These are phyloP conservation scores for Chrysochromulina parva DNA, from an alignment of 78 protist species.

Conservation along the genomic window DNA sequence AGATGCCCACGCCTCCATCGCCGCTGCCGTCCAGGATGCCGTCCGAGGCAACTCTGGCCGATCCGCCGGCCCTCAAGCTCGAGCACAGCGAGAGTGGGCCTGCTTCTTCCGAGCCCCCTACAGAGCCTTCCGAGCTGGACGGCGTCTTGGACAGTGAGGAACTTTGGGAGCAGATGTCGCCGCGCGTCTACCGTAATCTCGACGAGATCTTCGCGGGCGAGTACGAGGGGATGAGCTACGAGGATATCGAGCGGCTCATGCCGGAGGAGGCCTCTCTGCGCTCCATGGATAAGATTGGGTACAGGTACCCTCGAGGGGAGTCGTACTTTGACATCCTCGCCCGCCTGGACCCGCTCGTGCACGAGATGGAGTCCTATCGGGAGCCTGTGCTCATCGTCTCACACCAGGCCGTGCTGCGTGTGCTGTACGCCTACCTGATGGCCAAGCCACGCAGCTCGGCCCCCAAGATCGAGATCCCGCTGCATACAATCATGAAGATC, in stretches of 20 bases:
- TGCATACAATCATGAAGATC: not conserved
- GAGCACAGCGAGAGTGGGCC: too few relatives aligned
- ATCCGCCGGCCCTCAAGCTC: too few relatives aligned
- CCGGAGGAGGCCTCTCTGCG: constrained; percentile 81
- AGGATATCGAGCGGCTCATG: constrained; percentile 65
- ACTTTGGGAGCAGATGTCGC: not conserved
- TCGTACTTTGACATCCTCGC: constrained; percentile 73
- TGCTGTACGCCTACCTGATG: not conserved
- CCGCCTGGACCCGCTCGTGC: constrained; percentile 4
- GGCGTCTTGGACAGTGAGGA: not conserved
- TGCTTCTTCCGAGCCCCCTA: too few relatives aligned
- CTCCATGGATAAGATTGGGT: constrained; percentile 70
- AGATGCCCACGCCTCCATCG: too few relatives aligned
- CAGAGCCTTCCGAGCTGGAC: too few relatives aligned
- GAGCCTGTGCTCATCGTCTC: not conserved
- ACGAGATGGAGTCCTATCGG: not conserved
- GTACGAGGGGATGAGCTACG: constrained; percentile 92
- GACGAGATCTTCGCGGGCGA: constrained; percentile 93
- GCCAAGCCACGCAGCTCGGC: not conserved
- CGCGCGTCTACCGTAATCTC: constrained; percentile 38
- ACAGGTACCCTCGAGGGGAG: constrained; percentile 93
- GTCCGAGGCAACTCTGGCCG: too few relatives aligned
- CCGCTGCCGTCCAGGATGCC: too few relatives aligned
- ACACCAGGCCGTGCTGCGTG: constrained; percentile 13
- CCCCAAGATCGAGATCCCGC: not conserved